Conservation (phyloP, 345 rosid genomes). For the Luvunga scandens region DNA sequence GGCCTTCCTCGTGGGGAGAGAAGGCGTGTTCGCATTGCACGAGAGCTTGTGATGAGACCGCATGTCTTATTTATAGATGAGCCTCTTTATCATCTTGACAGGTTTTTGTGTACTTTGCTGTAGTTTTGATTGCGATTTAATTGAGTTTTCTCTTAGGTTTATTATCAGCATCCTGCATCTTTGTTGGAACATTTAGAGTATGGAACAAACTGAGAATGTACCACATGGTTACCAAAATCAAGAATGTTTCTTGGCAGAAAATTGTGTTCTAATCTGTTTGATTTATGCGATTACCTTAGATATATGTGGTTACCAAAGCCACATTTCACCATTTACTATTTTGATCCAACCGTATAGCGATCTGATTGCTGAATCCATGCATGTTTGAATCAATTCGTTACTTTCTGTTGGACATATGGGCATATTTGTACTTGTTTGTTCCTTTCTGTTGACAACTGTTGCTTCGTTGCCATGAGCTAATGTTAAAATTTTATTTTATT, state of each 20-base stretch:
- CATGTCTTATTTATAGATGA: conserved; percentile 88
- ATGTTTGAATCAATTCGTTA: neutral
- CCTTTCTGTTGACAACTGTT: neutral
- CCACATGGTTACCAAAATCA: no score
- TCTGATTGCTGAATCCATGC: neutral
- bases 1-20: conserved; percentile 92
- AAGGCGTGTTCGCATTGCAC: conserved; percentile 95
- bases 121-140: neutral
- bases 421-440: neutral
- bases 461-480: conserved; percentile 9
- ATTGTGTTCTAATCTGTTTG: neutral
- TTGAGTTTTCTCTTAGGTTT: neutral
- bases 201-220: neutral
- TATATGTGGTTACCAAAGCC: neutral
- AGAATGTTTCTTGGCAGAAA: neutral
- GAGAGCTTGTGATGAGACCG: conserved; percentile 97
- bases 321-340: neutral
- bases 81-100: conserved; percentile 98
- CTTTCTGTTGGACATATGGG: neutral
- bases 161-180: neutral
- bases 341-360: neutral
- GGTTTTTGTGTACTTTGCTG: conserved; percentile 35
- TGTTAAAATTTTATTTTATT: neutral
- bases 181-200: neutral
- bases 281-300: neutral